Conservation (phyloP, 495 filamentous ascomycete species). For the Penicillium bovifimosum region DNA sequence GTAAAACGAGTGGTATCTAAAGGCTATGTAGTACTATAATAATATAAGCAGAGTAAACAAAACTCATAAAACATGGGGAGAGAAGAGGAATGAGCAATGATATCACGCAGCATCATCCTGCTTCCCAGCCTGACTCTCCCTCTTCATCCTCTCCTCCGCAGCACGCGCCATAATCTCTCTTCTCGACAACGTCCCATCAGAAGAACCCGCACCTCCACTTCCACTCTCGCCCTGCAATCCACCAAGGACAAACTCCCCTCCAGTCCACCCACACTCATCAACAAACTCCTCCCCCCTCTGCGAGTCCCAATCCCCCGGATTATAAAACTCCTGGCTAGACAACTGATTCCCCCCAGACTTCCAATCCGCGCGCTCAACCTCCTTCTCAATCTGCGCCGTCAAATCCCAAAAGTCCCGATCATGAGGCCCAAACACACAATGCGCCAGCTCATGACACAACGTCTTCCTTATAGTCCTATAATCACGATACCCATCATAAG, state of each 20-base stretch:
- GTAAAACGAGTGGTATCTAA: constrained; percentile 1
- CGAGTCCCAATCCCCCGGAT: constrained; percentile 51
- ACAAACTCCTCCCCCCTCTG: constrained; percentile 49
- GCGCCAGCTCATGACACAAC: constrained; percentile 90
- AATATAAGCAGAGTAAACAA: no score
- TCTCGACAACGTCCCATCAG: constrained; percentile 39
- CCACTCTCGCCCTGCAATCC: constrained; percentile 33
- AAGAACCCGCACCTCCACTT: constrained; percentile 18
- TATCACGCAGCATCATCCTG: constrained; percentile 22
- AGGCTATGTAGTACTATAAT: not conserved
- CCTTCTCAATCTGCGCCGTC: constrained; percentile 75
- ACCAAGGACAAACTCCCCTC: constrained; percentile 82
- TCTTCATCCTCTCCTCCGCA: constrained; percentile 66
- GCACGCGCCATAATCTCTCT: constrained; percentile 72
- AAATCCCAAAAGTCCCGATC: constrained; percentile 85
- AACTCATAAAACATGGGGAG: not conserved
- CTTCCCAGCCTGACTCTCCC: constrained; percentile 38
- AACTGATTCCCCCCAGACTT: constrained; percentile 58
- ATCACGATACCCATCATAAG: constrained; percentile 88
- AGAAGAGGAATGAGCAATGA: not conserved
- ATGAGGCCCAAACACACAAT: constrained; percentile 81
- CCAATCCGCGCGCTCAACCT: constrained; percentile 79
- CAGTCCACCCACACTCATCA: constrained; percentile 81
- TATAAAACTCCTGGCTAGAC: constrained; percentile 65
- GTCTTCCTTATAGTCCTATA: constrained; percentile 88